Percentiles rank a stretch among this genome's conserved stretches.
phyloP scores from a whole-genome alignment of 2,329 filamentous ascomycete species.

The Aspergillus nomiae region DNA sequence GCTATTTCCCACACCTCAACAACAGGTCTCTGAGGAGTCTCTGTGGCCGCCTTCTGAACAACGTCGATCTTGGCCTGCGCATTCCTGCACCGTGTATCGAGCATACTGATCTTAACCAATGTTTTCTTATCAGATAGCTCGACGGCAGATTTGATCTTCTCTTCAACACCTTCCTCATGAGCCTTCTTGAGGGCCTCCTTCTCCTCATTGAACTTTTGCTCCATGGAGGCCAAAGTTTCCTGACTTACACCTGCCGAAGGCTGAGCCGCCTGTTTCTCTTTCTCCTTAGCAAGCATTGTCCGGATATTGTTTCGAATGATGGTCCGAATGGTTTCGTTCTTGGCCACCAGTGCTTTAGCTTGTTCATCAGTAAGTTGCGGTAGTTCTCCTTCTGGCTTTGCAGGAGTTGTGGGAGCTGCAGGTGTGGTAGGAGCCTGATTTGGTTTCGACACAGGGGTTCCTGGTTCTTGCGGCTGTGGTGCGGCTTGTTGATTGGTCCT shows the following conservation, averaged over 20 bases:
- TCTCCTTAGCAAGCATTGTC: constrained; percentile 43
- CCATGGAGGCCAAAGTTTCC: constrained; percentile 39
- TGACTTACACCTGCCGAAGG: constrained; percentile 28
- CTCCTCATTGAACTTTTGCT: constrained; percentile 43
- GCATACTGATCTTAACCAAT: constrained; percentile 74
- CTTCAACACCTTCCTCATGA: constrained; percentile 60
- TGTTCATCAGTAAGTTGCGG: constrained; percentile 52
- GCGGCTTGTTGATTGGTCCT: constrained; percentile 44
- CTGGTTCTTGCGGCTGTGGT: constrained; percentile 23
- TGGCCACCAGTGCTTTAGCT: constrained; percentile 52
- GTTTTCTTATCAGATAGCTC: constrained; percentile 75
- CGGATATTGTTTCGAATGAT: constrained; percentile 63
- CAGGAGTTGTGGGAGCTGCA: constrained; percentile 28
- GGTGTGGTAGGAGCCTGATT: constrained; percentile 32
- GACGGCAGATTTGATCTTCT: constrained; percentile 60
- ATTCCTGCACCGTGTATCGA: constrained; percentile 66
- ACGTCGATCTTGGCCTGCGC: constrained; percentile 73
- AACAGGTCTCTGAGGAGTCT: constrained; percentile 82
- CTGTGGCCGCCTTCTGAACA: constrained; percentile 77
- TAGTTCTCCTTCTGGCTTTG: constrained; percentile 37
- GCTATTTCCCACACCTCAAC: constrained; percentile 84
- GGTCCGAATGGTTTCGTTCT: constrained; percentile 51
- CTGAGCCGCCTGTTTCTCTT: constrained; percentile 43
- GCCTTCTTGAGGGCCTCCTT: constrained; percentile 46
- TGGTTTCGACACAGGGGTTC: constrained; percentile 22